These are phyloP conservation scores for Lophiostoma macrostomum DNA, from an alignment of 495 filamentous ascomycete genomes.

Conservation along the genomic window DNA sequence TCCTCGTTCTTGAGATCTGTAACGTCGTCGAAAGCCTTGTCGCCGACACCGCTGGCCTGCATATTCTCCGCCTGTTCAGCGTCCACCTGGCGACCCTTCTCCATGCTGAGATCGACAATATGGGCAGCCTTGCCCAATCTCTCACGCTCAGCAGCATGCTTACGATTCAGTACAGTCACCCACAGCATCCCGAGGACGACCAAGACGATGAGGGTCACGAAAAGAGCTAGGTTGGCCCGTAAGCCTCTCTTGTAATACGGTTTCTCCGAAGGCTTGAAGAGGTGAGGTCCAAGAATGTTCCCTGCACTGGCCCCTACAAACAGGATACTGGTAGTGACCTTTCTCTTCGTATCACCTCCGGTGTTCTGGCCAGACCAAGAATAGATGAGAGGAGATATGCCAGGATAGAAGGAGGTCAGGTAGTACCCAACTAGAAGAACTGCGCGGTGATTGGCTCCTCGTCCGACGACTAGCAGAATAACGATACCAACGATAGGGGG, in stretches of 20 bases:
- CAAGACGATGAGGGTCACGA: conserved; percentile 52
- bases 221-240: conserved; percentile 55
- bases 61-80: conserved; percentile 23
- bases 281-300: conserved; percentile 55
- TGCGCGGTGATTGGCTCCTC: conserved; percentile 46
- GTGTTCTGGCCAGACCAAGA: conserved; percentile 63
- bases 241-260: conserved; percentile 55
- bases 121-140: conserved; percentile 49
- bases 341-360: conserved; percentile 62
- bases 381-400: conserved; percentile 61
- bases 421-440: conserved; percentile 59
- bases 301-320: conserved; percentile 59
- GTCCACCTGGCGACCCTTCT: conserved; percentile 20
- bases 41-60: conserved; percentile 26
- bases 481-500: conserved; percentile 56
- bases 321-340: conserved; percentile 55
- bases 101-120: conserved; percentile 35
- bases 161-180: conserved; percentile 50
- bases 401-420: conserved; percentile 56
- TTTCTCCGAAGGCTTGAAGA: conserved; percentile 56
- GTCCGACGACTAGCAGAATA: conserved; percentile 52
- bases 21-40: conserved; percentile 37
- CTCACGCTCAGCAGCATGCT: conserved; percentile 49
- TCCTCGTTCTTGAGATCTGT: conserved; percentile 41
- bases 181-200: conserved; percentile 45